phyloP scores from a whole-genome alignment of 2,329 filamentous ascomycete species.

The Xylariaceae sp. region DNA sequence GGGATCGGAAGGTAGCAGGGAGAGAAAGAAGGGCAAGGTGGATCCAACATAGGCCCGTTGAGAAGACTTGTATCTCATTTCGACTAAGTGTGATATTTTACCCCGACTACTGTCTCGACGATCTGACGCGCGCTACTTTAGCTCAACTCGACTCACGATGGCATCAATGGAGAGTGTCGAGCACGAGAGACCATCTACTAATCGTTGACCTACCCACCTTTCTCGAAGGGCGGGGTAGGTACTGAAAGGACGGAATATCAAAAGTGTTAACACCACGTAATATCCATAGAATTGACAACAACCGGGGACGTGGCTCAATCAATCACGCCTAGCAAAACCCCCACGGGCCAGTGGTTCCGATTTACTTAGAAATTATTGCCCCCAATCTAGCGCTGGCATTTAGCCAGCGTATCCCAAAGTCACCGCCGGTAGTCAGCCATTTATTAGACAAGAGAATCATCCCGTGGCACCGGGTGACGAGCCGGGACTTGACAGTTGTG shows the following conservation, averaged over 20 bases:
- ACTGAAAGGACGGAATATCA: neutral
- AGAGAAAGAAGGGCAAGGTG: conserved; percentile 20
- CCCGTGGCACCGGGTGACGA: conserved; percentile 20
- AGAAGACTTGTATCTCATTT: neutral
- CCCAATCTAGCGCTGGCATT: conserved; percentile 37
- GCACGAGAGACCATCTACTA: too few relatives aligned
- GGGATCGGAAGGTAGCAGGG: conserved; percentile 37
- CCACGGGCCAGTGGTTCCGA: conserved; percentile 37
- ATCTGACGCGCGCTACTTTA: too few relatives aligned
- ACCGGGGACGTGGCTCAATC: conserved; percentile 20
- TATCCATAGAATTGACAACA: conserved; percentile 14
- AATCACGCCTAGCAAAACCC: conserved; percentile 13
- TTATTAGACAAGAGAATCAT: conserved; percentile 8
- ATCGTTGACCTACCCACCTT: neutral
- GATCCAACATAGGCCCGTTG: neutral
- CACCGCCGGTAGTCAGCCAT: conserved; percentile 16
- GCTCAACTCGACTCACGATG: conserved; percentile 20
- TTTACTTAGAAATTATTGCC: conserved; percentile 21
- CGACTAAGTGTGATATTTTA: too few relatives aligned
- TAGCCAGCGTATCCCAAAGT: conserved; percentile 37
- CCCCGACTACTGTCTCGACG: too few relatives aligned
- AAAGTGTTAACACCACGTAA: conserved; percentile 19
- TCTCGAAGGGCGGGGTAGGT: conserved; percentile 11
- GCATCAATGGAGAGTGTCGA: neutral
- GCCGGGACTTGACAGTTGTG: neutral